A percentile compares a stretch with the other conserved stretches of the same genome.
Conservation (phyloP, 805 yeast genomes). For the Starmerella gropengiesseri region DNA sequence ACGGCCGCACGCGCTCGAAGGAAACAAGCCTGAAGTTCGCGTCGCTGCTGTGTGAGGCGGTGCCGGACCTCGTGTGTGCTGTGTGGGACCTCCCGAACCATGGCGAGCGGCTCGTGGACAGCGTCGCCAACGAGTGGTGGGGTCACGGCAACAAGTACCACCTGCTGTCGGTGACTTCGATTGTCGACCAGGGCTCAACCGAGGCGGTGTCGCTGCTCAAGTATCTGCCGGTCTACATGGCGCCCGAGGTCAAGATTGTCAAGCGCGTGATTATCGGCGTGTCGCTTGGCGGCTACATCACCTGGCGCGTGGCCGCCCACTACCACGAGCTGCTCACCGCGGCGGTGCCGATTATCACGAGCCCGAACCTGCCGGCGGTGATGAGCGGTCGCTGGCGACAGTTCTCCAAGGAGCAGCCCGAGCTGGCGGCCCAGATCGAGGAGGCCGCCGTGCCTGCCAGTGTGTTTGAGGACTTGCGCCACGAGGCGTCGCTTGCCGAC, state of each 20-base stretch:
- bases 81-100: slow-evolving; percentile 48
- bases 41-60: slow-evolving; percentile 11
- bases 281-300: slow-evolving; percentile 50
- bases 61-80: slow-evolving; percentile 33
- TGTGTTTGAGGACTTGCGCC: slow-evolving; percentile 2
- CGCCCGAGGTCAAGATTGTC: slow-evolving; percentile 25
- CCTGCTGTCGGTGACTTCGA: slow-evolving; percentile 40
- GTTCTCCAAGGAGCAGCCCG: slow-evolving; percentile 13
- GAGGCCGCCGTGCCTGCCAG: slow-evolving; percentile 12
- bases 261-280: slow-evolving; percentile 36
- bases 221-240: slow-evolving; percentile 34
- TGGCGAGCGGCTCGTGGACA: slow-evolving; percentile 38
- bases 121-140: slow-evolving; percentile 37
- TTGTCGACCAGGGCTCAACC: slow-evolving; percentile 38
- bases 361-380: slow-evolving; percentile 38
- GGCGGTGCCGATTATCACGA: slow-evolving; percentile 43
- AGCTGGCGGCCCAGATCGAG: slow-evolving; percentile 13
- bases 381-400: slow-evolving; percentile 33
- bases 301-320: slow-evolving; percentile 36
- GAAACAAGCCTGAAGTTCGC: slow-evolving; percentile 35
- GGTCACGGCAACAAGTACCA: slow-evolving; percentile 39
- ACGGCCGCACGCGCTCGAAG: slow-evolving; percentile 37
- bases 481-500: neutral
- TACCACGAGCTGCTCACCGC: slow-evolving; percentile 29
- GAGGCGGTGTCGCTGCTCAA: slow-evolving; percentile 38